Evolutionary conservation across 2,329 filamentous ascomycete species (phyloP), one percentile per base, ranked within the genome.

Genomic region (Acephala macrosclerotiorum): DNA sequence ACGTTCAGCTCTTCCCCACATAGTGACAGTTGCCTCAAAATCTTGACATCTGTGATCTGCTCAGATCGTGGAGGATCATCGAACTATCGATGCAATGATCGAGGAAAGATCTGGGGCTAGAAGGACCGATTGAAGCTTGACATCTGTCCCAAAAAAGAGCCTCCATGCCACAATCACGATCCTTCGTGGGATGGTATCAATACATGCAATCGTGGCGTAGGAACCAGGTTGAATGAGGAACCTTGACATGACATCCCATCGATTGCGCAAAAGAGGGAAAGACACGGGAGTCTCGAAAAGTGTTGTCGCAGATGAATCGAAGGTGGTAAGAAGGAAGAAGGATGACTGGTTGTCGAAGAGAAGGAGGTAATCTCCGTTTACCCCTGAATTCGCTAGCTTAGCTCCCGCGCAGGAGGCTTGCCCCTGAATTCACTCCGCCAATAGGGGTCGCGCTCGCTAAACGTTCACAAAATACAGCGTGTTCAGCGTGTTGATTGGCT

Each of bases 331-430:
- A 29, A 8, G 3, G 22, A 18, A 33, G 26, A 18, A 26, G 18
- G 49, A 53, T 29, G 49, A 53, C 14, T 53, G 49, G 49, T 29
- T 5, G 49, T 29, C 8, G 25, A 12, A n/a, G 11, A 33, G 49
- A 16, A 53, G 16, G 49, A 53, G 12, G 4, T 53, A 53, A 53
- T 53, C 49, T 53, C 49, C 49, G 49, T 53, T n/a, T 26, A 7
- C 49, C 49, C 49, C 49, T 53, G 25, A 29, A 53, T 26, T 53
- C 49, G 49, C 49, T 53, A 53, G 29, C 26, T n/a, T 53, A 53
- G 49, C 49, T 53, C 49, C 49, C 49, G 49, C 18, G 12, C 18
- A 3, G 38, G 38, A 14, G 38, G 4, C 12, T 16, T 16, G 18
- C 49, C 49, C 20, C 49, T 29, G 22, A 29, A 33, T 11, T 33